phyloP scores from a whole-genome alignment of 1,284 basidiomycete genomes.

The Xerocomus nothofagi region DNA sequence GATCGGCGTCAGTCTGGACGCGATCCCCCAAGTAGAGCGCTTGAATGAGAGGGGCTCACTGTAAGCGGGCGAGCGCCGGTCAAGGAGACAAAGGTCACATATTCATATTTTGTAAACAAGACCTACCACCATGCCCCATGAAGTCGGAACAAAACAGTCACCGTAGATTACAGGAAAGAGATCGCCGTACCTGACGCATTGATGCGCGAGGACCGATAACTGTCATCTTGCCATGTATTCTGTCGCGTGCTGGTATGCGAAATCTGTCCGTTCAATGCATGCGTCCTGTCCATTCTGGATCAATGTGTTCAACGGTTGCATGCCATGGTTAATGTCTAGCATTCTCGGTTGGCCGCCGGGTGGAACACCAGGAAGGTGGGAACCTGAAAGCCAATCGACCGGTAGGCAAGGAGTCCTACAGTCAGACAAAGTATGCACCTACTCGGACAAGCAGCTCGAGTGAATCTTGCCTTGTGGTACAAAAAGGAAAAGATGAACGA shows the following conservation, averaged over 20 bases:
- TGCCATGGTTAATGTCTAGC: background rate
- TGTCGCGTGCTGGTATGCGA: background rate
- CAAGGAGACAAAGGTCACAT: too few species aligned
- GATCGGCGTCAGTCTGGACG: too few species aligned
- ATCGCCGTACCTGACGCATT: too few species aligned
- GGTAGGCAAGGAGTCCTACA: background rate
- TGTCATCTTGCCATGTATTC: too few species aligned
- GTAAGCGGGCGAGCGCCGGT: constrained; percentile 14
- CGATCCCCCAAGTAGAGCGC: background rate
- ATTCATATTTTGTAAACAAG: too few species aligned
- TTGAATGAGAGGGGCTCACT: background rate
- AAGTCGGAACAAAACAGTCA: too few species aligned
- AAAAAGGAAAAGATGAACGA: too few species aligned
- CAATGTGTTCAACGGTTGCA: background rate
- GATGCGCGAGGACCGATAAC: too few species aligned
- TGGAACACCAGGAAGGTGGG: too few species aligned
- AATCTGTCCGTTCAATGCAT: background rate
- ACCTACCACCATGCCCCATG: too few species aligned
- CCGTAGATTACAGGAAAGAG: too few species aligned
- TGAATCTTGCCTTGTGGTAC: too few species aligned
- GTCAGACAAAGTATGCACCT: background rate
- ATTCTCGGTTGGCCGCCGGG: background rate
- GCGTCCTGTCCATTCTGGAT: background rate
- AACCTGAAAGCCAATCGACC: background rate
- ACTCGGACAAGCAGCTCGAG: background rate